Evolutionary conservation across 2,329 filamentous ascomycete genomes (phyloP).

Genomic region (Phyllosticta citribraziliensis): DNA sequence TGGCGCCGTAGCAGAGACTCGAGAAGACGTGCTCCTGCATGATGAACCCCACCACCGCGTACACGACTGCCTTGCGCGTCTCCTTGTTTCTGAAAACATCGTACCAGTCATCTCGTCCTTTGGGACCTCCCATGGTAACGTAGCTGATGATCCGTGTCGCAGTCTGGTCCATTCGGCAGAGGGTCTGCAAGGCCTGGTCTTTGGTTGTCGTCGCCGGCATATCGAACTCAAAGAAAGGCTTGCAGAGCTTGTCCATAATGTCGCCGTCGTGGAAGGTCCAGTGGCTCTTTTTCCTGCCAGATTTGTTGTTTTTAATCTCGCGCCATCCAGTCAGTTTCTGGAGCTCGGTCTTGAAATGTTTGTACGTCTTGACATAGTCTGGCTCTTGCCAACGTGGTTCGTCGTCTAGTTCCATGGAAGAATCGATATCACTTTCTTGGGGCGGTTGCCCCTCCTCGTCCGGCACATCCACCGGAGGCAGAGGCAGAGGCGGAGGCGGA

Average conservation of each 20-base stretch:
- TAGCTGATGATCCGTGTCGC: background rate
- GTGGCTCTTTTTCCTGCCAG: background rate
- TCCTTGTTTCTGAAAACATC: background rate
- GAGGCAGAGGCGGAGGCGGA: too few relatives aligned
- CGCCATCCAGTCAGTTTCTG: background rate
- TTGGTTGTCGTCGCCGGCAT: background rate
- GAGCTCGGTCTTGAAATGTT: background rate
- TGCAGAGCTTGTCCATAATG: background rate
- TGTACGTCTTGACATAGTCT: background rate
- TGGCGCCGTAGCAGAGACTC: slow-evolving; percentile 4
- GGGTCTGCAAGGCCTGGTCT: background rate
- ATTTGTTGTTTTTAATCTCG: background rate
- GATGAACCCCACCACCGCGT: slow-evolving; percentile 2
- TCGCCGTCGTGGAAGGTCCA: background rate
- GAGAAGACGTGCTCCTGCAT: slow-evolving; percentile 7
- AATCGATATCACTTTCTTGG: too few relatives aligned
- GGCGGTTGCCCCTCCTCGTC: too few relatives aligned
- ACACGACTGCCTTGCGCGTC: background rate
- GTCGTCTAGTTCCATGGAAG: too few relatives aligned
- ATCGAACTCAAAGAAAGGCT: background rate
- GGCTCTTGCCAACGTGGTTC: background rate
- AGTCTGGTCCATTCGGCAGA: background rate
- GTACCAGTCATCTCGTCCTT: background rate
- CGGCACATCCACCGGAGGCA: too few relatives aligned
- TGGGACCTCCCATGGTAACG: background rate